These are phyloP conservation scores for Flammula alnicola DNA, from an alignment of 1,284 basidiomycete species.

Conservation along the genomic window DNA sequence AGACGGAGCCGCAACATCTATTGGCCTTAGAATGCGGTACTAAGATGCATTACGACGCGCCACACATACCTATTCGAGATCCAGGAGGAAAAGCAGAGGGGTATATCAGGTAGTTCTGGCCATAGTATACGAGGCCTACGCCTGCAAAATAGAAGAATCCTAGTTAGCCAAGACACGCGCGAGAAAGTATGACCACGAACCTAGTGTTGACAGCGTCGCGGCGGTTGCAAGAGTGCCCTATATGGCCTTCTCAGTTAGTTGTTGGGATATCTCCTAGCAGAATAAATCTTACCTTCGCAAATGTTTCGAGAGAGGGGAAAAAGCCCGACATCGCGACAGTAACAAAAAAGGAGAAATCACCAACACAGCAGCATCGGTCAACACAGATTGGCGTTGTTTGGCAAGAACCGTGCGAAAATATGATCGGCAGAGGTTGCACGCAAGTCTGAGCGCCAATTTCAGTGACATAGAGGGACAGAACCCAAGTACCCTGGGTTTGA, in stretches of 20 bases:
- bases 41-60: neutral
- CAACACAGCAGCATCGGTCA: no score
- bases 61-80: conserved; percentile 68
- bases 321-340: conserved; percentile 35
- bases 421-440: no score
- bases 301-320: conserved; percentile 61
- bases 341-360: no score
- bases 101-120: conserved; percentile 88
- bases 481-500: no score
- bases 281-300: conserved; percentile 58
- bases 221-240: conserved; percentile 74
- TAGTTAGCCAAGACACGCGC: neutral
- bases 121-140: conserved; percentile 80
- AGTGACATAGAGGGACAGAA: no score
- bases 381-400: no score
- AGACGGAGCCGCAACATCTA: conserved; percentile 75
- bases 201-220: conserved; percentile 67
- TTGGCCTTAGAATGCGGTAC: neutral
- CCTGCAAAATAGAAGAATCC: conserved; percentile 43
- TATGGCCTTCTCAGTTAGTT: neutral
- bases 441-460: no score
- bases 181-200: conserved; percentile 36
- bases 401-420: no score
- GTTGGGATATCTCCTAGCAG: neutral
- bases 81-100: conserved; percentile 87